A percentile compares a stretch with the other conserved stretches of the same genome.
Evolutionary conservation across 148 eudicot genomes (phyloP).

Genomic region (Rhododendron molle): DNA sequence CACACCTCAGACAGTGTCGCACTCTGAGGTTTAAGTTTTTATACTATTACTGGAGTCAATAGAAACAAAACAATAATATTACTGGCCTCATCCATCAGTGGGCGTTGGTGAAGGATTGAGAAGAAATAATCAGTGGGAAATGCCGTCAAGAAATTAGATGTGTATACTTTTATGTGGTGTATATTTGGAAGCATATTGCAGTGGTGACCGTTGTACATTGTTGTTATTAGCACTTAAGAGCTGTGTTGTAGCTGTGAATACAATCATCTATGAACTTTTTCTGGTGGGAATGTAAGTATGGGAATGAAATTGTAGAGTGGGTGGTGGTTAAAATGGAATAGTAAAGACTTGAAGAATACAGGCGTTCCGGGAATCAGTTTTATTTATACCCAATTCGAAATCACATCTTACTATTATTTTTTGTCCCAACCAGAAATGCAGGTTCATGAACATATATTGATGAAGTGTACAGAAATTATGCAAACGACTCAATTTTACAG

Average conservation of each 20-base stretch:
- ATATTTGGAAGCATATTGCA: neutral
- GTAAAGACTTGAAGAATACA: too few relatives aligned
- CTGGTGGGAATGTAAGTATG: neutral
- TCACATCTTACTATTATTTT: neutral
- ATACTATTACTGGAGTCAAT: neutral
- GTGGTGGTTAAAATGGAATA: too few relatives aligned
- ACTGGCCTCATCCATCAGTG: neutral
- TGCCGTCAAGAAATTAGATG: neutral
- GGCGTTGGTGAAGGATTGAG: neutral
- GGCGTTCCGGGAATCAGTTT: neutral
- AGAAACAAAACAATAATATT: neutral
- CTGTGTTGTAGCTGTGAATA: neutral
- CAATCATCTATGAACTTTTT: neutral
- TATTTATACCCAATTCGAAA: neutral
- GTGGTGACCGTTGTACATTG: neutral
- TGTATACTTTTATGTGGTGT: neutral
- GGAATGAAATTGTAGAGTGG: neutral
- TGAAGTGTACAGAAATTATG: neutral
- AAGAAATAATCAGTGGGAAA: neutral
- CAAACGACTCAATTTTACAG: neutral
- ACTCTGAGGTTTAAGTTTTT: constrained; percentile 20
- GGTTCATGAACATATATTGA: neutral
- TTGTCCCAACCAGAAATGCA: neutral
- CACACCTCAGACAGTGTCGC: constrained; percentile 37
- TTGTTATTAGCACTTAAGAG: neutral